Evolutionary conservation across 1,284 basidiomycete genomes (phyloP).

Genomic region (Ustilago trichophora): DNA sequence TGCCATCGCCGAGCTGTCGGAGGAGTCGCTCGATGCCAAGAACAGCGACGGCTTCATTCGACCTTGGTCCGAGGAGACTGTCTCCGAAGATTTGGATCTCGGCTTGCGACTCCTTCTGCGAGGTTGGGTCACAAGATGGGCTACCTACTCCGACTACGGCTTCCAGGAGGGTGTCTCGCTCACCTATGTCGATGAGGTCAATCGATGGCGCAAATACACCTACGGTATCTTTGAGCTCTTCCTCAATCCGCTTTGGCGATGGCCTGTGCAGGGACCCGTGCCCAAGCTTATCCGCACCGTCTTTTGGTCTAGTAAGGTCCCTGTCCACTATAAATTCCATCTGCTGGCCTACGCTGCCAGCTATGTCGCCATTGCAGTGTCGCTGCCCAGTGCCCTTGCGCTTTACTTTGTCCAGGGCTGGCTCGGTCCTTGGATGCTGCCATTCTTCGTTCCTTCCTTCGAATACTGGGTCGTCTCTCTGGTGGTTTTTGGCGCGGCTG

Average conservation of each 20-base stretch:
- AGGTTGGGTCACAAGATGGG: constrained; percentile 81
- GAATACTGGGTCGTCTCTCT: constrained; percentile 81
- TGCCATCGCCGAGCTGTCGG: constrained; percentile 79
- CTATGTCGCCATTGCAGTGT: constrained; percentile 81
- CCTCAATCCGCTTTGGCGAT: constrained; percentile 68
- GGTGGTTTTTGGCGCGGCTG: constrained; percentile 78
- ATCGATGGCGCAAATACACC: constrained; percentile 86
- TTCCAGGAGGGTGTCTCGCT: constrained; percentile 88
- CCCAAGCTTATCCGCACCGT: constrained; percentile 75
- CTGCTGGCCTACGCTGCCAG: constrained; percentile 75
- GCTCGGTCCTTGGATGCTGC: constrained; percentile 74
- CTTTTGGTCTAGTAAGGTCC: constrained; percentile 73
- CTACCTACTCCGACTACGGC: constrained; percentile 79
- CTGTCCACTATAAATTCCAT: constrained; percentile 78
- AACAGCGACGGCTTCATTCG: constrained; percentile 75
- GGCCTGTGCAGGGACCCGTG: constrained; percentile 79
- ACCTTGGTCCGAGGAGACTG: constrained; percentile 79
- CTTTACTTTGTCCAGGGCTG: constrained; percentile 81
- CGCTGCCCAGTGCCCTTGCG: constrained; percentile 74
- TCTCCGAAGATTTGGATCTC: constrained; percentile 84
- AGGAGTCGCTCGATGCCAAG: constrained; percentile 73
- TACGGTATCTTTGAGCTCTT: constrained; percentile 72
- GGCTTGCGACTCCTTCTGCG: constrained; percentile 69
- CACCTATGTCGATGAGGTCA: constrained; percentile 77
- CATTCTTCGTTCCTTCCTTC: constrained; percentile 71